Conservation (phyloP, 2,329 filamentous ascomycete species). For the Botrytis deweyae region DNA sequence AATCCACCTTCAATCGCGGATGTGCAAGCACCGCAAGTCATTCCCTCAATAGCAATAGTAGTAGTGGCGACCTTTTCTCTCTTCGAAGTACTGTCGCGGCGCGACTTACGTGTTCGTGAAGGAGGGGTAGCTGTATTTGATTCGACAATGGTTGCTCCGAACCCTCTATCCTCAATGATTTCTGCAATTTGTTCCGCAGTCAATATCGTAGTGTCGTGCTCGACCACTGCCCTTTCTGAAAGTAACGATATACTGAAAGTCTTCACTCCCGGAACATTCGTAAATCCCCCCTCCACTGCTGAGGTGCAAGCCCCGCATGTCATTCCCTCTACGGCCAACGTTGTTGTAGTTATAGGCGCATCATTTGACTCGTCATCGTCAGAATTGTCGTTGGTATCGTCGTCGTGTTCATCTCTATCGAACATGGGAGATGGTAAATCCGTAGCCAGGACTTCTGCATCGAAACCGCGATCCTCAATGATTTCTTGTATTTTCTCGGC, state of each 20-base stretch:
- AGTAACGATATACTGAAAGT: constrained; percentile 80
- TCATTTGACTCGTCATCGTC: constrained; percentile 38
- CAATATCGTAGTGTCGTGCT: constrained; percentile 65
- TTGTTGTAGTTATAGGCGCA: constrained; percentile 60
- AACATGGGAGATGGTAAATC: constrained; percentile 62
- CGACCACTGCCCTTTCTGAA: constrained; percentile 80
- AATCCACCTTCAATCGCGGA: constrained; percentile 87
- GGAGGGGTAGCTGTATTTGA: constrained; percentile 52
- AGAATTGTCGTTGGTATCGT: constrained; percentile 38
- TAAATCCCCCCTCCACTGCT: constrained; percentile 78
- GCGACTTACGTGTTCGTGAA: constrained; percentile 36
- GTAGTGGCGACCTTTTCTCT: constrained; percentile 60
- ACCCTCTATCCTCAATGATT: constrained; percentile 69
- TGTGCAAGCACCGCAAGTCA: constrained; percentile 97
- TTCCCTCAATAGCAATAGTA: constrained; percentile 87
- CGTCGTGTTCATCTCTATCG: constrained; percentile 37
- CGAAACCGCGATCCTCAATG: constrained; percentile 90
- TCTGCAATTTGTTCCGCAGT: constrained; percentile 54
- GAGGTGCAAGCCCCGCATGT: constrained; percentile 89
- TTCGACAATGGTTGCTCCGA: constrained; percentile 76
- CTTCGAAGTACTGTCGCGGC: constrained; percentile 32
- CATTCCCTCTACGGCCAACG: constrained; percentile 80
- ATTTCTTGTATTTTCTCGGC: constrained; percentile 77
- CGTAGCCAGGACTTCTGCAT: constrained; percentile 82
- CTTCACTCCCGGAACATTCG: constrained; percentile 69